These are phyloP conservation scores for Corynascus novoguineensis DNA, from an alignment of 495 filamentous ascomycete species.

Conservation along the genomic window DNA sequence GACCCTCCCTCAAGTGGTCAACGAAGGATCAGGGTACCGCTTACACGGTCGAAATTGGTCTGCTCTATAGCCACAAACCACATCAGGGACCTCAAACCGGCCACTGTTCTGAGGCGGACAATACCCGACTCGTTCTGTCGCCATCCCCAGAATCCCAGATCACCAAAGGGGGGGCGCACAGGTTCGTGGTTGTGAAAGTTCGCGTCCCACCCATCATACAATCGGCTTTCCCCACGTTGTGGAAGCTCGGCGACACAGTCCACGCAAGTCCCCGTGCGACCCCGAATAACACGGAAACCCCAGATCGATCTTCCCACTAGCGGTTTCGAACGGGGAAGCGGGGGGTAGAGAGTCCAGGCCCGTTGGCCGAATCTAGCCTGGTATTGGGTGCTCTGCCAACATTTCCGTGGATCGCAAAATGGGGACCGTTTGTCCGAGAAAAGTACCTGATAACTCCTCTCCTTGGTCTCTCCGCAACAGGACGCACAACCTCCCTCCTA, in stretches of 20 bases:
- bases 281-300: neutral
- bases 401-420: neutral
- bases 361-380: slow-evolving; percentile 1
- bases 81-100: neutral
- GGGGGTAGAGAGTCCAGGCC: neutral
- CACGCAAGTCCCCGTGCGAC: neutral
- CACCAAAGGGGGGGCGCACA: neutral
- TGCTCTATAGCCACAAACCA: neutral
- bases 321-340: slow-evolving; percentile 2
- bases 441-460: no score
- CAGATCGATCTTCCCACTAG: slow-evolving; percentile 11
- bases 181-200: neutral
- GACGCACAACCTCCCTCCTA: slow-evolving; percentile 2
- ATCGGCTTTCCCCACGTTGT: slow-evolving; percentile 10
- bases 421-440: neutral
- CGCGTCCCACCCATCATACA: slow-evolving; percentile 8
- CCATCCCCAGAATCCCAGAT: slow-evolving; percentile 1
- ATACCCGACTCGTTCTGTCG: neutral
- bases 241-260: slow-evolving; percentile 4
- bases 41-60: slow-evolving; percentile 2
- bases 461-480: neutral
- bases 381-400: neutral
- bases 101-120: neutral
- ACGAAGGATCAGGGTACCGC: neutral
- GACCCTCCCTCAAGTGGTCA: slow-evolving; percentile 2